Evolutionary conservation across 306 rosid species (phyloP), one percentile per base, ranked within the genome.

Genomic region (Quercus cerris): DNA sequence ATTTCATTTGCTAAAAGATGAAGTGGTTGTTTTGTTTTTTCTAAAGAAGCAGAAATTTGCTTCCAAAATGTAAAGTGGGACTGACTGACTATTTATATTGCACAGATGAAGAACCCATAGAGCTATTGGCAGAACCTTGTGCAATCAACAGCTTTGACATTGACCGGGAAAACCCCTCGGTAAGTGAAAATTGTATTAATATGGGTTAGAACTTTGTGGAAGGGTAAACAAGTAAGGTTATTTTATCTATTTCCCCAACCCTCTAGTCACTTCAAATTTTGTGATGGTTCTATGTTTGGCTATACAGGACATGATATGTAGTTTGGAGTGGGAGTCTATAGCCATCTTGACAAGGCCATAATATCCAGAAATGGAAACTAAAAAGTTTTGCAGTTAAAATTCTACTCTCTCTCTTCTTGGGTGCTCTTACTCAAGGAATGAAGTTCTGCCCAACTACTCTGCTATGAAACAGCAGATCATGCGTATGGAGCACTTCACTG

Each of bases 101-200:
- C 67, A 38, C 63, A 95, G 98, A 92, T 23, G 93, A 89, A 89
- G 93, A 90, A 73, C 90, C 94, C 30, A 38, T 86, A 69, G 97
- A 93, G 87, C 89, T 95, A 73, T 82, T 90, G 69, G 92, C 95
- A 66, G 99, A 95, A 89, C 97, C 99, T 68, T 90, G 99, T 70
- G 95, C 98, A 75, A 93, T 95, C 83, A 93, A 95, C 75, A 88
- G 97, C 87, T 91, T 95, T n/a, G 97, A 95, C 77, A 90, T 95
- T 75, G 97, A 95, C 73, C 87, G 77, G 38, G 86, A 95, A 80
- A 86, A 86, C 83, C 95, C 99, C 57, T 88, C 86, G 6, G 99
- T 95, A 79, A 91, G 98, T 90, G n/a, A 38, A 31, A 49, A n/a
- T 8, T 15, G 22, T 44, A 14, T 58, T 14, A 55, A 38, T 31